A percentile compares a stretch with the other conserved stretches of the same genome.
Evolutionary conservation across 2,329 filamentous ascomycete species (phyloP).

Genomic region (Phialocephala sp.): DNA sequence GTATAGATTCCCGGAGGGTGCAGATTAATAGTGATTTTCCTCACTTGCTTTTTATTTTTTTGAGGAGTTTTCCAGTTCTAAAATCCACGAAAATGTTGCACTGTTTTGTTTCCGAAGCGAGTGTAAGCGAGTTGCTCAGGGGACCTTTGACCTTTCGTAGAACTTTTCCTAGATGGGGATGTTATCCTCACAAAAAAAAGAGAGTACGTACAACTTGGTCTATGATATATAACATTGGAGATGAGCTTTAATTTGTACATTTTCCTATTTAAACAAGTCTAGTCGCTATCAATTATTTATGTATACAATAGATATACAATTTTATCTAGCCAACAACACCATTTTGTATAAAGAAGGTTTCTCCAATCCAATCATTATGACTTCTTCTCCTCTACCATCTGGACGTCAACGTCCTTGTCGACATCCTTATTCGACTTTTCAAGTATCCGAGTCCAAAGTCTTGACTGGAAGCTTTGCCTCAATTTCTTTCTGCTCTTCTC

Average conservation of each 20-base stretch:
- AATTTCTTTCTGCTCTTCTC: constrained; percentile 58
- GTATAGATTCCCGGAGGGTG: constrained; percentile 43
- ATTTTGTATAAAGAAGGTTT: background rate
- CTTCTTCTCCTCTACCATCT: background rate
- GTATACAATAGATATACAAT: background rate
- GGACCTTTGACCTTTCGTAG: too few relatives aligned
- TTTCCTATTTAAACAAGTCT: constrained; percentile 7
- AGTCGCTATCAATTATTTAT: background rate
- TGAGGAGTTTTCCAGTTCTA: too few relatives aligned
- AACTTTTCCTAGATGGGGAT: too few relatives aligned
- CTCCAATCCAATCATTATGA: background rate
- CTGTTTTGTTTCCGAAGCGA: constrained; percentile 14
- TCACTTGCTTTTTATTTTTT: too few relatives aligned
- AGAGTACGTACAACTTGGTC: too few relatives aligned
- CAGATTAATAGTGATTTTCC: constrained; percentile 2
- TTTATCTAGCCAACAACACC: background rate
- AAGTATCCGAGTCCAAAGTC: constrained; percentile 49
- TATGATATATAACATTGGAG: background rate
- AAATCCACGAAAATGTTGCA: background rate
- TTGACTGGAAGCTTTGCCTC: constrained; percentile 55
- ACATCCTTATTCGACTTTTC: background rate
- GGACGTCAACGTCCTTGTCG: background rate
- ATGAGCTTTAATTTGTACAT: constrained; percentile 19
- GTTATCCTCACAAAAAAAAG: too few relatives aligned
- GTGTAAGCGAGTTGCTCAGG: too few relatives aligned